Conservation (phyloP, 1,284 basidiomycete genomes). For the Pseudozyma sp. region DNA sequence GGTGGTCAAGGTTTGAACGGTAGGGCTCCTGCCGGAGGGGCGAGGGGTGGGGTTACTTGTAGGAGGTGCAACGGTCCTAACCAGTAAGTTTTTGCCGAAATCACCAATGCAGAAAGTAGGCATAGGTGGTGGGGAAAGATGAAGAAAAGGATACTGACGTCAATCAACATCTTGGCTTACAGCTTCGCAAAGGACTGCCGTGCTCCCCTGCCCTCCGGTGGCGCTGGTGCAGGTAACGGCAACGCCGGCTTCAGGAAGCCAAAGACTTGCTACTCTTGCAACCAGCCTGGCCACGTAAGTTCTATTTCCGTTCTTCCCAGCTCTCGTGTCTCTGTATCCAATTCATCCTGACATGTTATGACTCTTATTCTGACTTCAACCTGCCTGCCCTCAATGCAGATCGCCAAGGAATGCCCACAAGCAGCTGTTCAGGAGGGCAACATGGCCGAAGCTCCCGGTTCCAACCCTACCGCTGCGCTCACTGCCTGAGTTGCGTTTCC, state of each 20-base stretch:
- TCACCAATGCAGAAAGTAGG: too few species aligned
- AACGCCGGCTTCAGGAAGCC: constrained; percentile 17
- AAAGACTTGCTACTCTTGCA: constrained; percentile 42
- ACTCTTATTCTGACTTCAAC: background rate
- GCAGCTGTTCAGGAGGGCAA: background rate
- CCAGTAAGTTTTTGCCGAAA: constrained; percentile 18
- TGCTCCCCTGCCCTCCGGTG: constrained; percentile 1
- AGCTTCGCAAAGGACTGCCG: constrained; percentile 11
- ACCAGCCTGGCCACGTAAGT: constrained; percentile 42
- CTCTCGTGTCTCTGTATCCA: background rate
- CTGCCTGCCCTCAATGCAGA: too few species aligned
- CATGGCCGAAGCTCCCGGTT: constrained; percentile 30
- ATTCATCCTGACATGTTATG: too few species aligned
- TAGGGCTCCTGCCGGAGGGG: background rate
- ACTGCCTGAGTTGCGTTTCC: constrained; percentile 34
- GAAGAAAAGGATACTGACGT: too few species aligned
- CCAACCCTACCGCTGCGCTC: constrained; percentile 33
- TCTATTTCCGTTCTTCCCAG: background rate
- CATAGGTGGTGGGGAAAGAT: too few species aligned
- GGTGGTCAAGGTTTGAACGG: too few species aligned
- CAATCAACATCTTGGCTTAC: background rate
- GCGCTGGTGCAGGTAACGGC: background rate
- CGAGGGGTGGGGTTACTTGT: constrained; percentile 21
- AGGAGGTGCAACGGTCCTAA: constrained; percentile 35
- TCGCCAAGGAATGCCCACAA: constrained; percentile 41